Evolutionary conservation across 208 protist species (phyloP), one percentile per base, ranked within the genome.

Genomic region (Strigomonas galati): DNA sequence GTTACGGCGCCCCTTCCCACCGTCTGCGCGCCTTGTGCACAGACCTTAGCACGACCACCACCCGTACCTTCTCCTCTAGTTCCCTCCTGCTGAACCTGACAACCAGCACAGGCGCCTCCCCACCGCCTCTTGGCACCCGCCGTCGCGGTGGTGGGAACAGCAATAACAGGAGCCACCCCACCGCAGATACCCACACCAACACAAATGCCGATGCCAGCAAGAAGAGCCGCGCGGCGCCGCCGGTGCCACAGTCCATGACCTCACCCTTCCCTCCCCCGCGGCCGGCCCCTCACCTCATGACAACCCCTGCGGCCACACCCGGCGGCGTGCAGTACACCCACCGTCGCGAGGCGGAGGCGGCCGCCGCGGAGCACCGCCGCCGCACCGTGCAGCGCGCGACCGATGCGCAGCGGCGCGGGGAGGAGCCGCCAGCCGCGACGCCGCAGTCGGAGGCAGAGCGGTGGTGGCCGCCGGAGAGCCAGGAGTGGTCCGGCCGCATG

Each of bases 281-380:
- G 10, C 57, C 35, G 58, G 57, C 58, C 79, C 84, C 21, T 76
- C 85, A 14, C 62, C 72, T 24, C 37, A 83, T 89, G 73, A 89
- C 84, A 0, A 91, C 80, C 0, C 89, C 85, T 0, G 89, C 68
- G 6, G 85, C 83, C 7, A 90, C 84, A 2, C 71, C 85, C 10
- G 89, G 85, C 15, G 89, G 85, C 32, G 89, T 94, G 72, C 69
- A 92, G 77, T 92, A 91, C 78, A 78, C 69, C n/a, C 64, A 71
- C 19, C 51, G 62, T 30, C 69, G 78, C 19, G 75, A 82, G 56
- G 71, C 81, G 14, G 80, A 58, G 24, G 71, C 76, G 14, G 82
- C 78, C 0, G 72, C 28, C 15, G 72, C 59, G 23, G 81, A 89
- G 68, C 60, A 51, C 21, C 81, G 85, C 12, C 85, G 84, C 0